Evolutionary conservation across 768 basidiomycete species (phyloP).

Genomic region (Dacryopinax primogenitus): DNA sequence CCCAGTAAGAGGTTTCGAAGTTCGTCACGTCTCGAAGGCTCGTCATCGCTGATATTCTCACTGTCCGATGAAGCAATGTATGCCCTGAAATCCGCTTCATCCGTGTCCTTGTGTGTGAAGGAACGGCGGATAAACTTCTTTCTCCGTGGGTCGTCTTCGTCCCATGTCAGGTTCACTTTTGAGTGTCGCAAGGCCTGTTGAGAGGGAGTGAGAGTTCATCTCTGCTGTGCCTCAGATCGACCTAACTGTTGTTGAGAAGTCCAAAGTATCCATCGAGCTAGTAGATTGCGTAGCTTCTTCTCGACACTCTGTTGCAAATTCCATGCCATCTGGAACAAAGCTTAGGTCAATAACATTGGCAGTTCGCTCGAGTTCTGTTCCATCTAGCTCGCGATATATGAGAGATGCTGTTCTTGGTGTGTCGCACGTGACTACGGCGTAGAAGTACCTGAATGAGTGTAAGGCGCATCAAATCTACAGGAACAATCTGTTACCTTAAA

Average conservation of each 20-base stretch:
- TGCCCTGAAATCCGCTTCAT: constrained; percentile 78
- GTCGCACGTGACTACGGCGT: constrained; percentile 86
- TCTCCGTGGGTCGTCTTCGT: constrained; percentile 88
- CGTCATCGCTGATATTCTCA: constrained; percentile 40
- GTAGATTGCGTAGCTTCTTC: constrained; percentile 70
- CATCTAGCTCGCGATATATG: constrained; percentile 75
- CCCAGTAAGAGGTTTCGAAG: constrained; percentile 66
- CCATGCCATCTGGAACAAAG: constrained; percentile 82
- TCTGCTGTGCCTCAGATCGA: not conserved
- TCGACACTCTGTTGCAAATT: constrained; percentile 65
- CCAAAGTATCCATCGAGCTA: constrained; percentile 53
- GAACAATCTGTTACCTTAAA: constrained; percentile 46
- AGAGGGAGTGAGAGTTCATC: not conserved
- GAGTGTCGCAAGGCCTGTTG: constrained; percentile 86
- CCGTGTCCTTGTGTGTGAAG: constrained; percentile 73
- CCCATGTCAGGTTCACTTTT: constrained; percentile 97
- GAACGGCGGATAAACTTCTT: constrained; percentile 63
- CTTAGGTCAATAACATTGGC: constrained; percentile 94
- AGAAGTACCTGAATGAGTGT: constrained; percentile 60
- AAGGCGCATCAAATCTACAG: not conserved
- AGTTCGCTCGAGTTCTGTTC: constrained; percentile 89
- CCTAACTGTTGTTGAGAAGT: constrained; percentile 86
- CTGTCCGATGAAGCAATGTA: constrained; percentile 59
- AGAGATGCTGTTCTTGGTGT: constrained; percentile 60
- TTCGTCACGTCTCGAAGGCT: constrained; percentile 45